phyloP scores from a whole-genome alignment of 768 basidiomycete species.

The Boletus sp. region DNA sequence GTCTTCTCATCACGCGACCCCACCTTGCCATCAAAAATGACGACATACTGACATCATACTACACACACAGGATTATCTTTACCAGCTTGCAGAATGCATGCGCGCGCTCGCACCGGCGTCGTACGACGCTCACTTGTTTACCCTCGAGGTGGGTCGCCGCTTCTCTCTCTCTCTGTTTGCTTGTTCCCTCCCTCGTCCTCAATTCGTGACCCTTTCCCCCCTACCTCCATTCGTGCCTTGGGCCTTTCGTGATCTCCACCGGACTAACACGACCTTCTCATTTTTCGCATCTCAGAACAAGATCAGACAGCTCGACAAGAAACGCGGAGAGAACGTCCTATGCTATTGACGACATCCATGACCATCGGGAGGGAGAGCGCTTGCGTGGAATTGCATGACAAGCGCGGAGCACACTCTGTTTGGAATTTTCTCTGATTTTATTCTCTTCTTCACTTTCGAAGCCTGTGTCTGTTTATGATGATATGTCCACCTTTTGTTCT shows the following conservation, averaged over 20 bases:
- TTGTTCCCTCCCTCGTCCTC: no score
- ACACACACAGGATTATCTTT: conserved; percentile 74
- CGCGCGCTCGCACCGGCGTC: conserved; percentile 69
- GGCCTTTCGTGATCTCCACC: background rate
- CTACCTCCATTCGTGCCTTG: no score
- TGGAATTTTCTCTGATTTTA: no score
- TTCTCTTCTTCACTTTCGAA: no score
- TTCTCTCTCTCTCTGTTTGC: background rate
- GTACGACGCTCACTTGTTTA: conserved; percentile 70
- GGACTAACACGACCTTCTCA: background rate
- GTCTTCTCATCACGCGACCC: background rate
- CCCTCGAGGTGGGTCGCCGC: conserved; percentile 58
- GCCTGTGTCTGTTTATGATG: no score
- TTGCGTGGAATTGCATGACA: no score
- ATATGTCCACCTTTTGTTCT: no score
- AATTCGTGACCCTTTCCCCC: no score
- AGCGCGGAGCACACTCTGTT: no score
- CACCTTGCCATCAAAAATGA: no score
- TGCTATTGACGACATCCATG: conserved; percentile 1
- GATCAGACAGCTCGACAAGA: conserved; percentile 13
- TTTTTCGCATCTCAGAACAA: background rate
- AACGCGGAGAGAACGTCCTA: background rate
- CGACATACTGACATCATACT: background rate
- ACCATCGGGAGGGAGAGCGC: no score
- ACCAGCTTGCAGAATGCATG: conserved; percentile 69